Evolutionary conservation across 306 rosid genomes (phyloP).

Genomic region (Inga leiocalycina): DNA sequence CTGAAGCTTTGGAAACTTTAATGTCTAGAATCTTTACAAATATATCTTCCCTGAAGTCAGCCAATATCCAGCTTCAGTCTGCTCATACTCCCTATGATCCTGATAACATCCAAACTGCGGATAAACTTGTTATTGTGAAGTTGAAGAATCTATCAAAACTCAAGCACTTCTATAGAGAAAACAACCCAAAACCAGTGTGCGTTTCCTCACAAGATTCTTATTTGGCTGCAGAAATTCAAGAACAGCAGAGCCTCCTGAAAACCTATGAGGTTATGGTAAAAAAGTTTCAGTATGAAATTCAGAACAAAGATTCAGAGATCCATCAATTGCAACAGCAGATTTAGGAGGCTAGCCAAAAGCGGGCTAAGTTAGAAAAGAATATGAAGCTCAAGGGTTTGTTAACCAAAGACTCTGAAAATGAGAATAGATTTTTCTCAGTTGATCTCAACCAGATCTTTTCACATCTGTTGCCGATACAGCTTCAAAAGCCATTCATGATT

Average conservation of each 20-base stretch:
- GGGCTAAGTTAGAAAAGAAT: conserved; percentile 84
- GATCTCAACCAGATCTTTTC: conserved; percentile 88
- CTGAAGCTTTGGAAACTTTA: conserved; percentile 86
- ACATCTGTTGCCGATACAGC: conserved; percentile 80
- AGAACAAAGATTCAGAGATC: conserved; percentile 94
- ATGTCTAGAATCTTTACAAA: conserved; percentile 80
- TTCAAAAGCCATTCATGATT: conserved; percentile 90
- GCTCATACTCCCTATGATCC: conserved; percentile 99
- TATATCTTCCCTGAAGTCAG: conserved; percentile 85
- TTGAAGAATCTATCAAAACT: conserved; percentile 90
- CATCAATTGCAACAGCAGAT: conserved; percentile 86
- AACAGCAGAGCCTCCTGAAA: conserved; percentile 92
- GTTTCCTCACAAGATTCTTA: conserved; percentile 96
- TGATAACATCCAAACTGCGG: conserved; percentile 90
- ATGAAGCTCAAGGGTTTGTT: conserved; percentile 93
- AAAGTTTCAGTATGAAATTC: conserved; percentile 97
- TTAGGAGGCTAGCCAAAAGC: conserved; percentile 90
- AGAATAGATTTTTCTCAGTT: conserved; percentile 66
- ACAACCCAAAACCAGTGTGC: conserved; percentile 90
- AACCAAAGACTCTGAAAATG: conserved; percentile 80
- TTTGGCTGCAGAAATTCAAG: conserved; percentile 98
- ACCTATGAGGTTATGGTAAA: conserved; percentile 99
- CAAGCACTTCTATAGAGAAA: conserved; percentile 95
- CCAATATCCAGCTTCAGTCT: conserved; percentile 94
- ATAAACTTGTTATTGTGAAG: conserved; percentile 88